Evolutionary conservation across 192 early-diverging fungal species (phyloP).

Genomic region (Coemansia sp.): DNA sequence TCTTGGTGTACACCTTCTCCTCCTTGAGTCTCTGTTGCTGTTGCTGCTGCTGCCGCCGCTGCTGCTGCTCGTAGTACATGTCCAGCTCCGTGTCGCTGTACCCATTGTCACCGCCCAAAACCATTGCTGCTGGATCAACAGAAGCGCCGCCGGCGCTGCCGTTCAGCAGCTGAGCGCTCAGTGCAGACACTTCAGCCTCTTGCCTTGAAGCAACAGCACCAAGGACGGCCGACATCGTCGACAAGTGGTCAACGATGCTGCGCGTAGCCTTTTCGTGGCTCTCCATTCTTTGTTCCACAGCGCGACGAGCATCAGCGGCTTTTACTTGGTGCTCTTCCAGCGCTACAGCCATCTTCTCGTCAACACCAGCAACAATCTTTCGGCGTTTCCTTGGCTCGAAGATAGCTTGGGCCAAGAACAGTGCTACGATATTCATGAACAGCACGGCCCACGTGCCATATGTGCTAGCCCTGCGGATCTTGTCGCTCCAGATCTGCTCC

Average conservation of each 20-base stretch:
- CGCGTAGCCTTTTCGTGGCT: conserved; percentile 16
- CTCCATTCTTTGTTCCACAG: conserved; percentile 8
- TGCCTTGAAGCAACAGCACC: conserved; percentile 20
- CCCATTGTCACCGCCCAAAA: conserved; percentile 9
- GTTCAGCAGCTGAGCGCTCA: conserved; percentile 2
- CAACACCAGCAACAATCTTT: conserved; percentile 67
- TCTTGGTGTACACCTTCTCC: conserved; percentile 8
- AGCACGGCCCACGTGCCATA: conserved; percentile 77
- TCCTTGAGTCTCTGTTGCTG: conserved; percentile 11
- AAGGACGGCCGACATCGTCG: conserved; percentile 17
- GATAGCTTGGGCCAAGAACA: conserved; percentile 69
- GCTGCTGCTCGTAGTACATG: conserved; percentile 39
- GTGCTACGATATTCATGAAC: conserved; percentile 63
- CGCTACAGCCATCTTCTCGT: conserved; percentile 56
- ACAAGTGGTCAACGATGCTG: conserved; percentile 22
- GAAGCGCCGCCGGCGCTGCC: background rate
- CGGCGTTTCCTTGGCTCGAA: conserved; percentile 72
- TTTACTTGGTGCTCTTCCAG: conserved; percentile 51
- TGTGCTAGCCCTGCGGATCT: conserved; percentile 73
- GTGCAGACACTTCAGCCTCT: conserved; percentile 11
- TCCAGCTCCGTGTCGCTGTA: conserved; percentile 49
- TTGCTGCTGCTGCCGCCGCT: background rate
- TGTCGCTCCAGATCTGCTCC: conserved; percentile 85
- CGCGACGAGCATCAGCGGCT: background rate
- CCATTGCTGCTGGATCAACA: background rate